A percentile compares a stretch with the other conserved stretches of the same genome.
Evolutionary conservation across 345 rosid genomes (phyloP).

Genomic region (Citrus mangshanensis): DNA sequence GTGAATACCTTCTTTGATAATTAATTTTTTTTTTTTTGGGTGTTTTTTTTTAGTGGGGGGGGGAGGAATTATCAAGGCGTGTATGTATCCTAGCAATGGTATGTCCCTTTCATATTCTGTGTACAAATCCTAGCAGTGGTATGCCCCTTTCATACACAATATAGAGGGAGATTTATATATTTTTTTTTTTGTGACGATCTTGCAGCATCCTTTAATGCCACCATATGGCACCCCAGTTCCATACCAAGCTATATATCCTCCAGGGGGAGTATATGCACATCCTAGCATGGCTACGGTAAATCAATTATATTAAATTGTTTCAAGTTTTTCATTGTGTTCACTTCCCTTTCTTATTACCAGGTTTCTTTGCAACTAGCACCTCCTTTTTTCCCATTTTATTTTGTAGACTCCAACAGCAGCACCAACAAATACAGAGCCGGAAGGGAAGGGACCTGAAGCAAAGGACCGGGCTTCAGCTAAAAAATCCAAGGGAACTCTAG

Average conservation of each 20-base stretch:
- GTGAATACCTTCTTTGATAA: constrained; percentile 33
- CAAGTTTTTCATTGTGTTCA: not conserved
- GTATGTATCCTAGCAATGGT: not conserved
- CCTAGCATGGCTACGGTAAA: constrained; percentile 75
- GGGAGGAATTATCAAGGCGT: not conserved
- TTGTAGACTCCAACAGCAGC: constrained; percentile 53
- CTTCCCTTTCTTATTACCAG: not conserved
- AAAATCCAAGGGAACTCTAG: constrained; percentile 58
- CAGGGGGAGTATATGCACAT: constrained; percentile 89
- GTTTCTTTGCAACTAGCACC: not conserved
- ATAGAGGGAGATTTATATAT: constrained; percentile 3
- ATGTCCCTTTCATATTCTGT: not conserved
- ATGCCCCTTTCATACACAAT: not conserved
- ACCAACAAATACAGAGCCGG: constrained; percentile 44
- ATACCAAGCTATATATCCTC: constrained; percentile 86
- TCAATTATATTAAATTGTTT: not conserved
- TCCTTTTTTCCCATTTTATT: not conserved
- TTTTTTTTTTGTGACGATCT: constrained; percentile 7
- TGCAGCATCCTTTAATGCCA: constrained; percentile 85
- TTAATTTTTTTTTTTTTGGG: no score
- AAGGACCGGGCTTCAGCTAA: constrained; percentile 63
- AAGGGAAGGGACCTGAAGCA: constrained; percentile 44
- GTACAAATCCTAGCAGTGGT: not conserved
- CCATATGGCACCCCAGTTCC: constrained; percentile 96
- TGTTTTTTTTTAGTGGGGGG: no score